These are phyloP conservation scores for Piloderma croceum DNA, from an alignment of 768 basidiomycete species.

Conservation along the genomic window DNA sequence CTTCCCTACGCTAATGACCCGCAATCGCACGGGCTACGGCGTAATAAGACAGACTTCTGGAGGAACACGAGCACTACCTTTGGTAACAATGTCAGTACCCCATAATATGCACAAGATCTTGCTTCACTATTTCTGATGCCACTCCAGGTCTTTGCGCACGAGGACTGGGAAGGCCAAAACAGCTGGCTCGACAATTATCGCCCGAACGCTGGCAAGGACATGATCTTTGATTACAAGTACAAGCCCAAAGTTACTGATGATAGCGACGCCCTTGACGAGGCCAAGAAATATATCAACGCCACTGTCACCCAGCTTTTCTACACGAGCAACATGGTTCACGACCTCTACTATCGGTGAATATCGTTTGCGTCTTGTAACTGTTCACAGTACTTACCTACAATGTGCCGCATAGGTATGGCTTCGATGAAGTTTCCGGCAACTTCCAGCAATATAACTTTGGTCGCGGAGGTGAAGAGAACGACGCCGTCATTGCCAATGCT, in stretches of 20 bases:
- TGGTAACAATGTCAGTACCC: slow-evolving; percentile 68
- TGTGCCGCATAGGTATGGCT: slow-evolving; percentile 71
- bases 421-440: slow-evolving; percentile 87
- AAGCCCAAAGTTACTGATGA: slow-evolving; percentile 53
- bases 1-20: slow-evolving; percentile 73
- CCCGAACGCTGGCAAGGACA: slow-evolving; percentile 54
- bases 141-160: slow-evolving; percentile 77
- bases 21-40: slow-evolving; percentile 20
- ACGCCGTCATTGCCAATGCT: slow-evolving; percentile 91
- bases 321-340: slow-evolving; percentile 75
- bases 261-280: slow-evolving; percentile 59
- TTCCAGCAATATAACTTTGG: slow-evolving; percentile 99
- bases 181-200: slow-evolving; percentile 69
- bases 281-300: slow-evolving; percentile 78
- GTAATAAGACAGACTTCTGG: slow-evolving; percentile 32
- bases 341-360: slow-evolving; percentile 66
- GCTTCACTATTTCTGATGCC: not conserved
- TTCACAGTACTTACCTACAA: slow-evolving; percentile 2
- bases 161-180: slow-evolving; percentile 81
- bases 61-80: slow-evolving; percentile 75
- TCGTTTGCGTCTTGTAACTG: not conserved
- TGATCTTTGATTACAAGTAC: slow-evolving; percentile 71
- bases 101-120: not conserved
- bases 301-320: slow-evolving; percentile 89
- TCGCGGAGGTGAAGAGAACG: slow-evolving; percentile 78